phyloP scores from a whole-genome alignment of 805 yeast genomes.

The Candida methanosorbosa region DNA sequence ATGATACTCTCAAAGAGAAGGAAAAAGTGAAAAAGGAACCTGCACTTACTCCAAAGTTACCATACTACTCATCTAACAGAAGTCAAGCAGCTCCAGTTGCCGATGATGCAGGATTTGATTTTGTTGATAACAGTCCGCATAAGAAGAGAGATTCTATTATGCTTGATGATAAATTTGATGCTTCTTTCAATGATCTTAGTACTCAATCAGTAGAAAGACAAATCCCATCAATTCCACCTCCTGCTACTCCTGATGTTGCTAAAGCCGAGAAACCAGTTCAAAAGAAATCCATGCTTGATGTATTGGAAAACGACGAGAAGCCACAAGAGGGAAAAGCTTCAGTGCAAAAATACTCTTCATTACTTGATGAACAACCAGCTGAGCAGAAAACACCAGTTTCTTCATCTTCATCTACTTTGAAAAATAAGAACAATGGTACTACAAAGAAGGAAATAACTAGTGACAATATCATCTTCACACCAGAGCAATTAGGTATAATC shows the following conservation, averaged over 20 bases:
- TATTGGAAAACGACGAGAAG: not conserved
- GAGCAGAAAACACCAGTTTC: not conserved
- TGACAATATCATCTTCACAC: conserved; percentile 27
- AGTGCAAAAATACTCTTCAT: not conserved
- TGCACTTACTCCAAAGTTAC: not conserved
- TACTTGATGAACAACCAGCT: not conserved
- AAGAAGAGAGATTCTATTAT: not conserved
- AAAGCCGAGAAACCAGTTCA: not conserved
- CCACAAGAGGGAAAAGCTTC: not conserved
- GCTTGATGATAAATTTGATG: not conserved
- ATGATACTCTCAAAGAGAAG: not conserved
- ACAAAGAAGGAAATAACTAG: not conserved
- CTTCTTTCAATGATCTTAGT: not conserved
- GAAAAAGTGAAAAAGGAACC: not conserved
- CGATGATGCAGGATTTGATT: too few relatives aligned
- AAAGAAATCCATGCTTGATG: too few relatives aligned
- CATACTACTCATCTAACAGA: not conserved
- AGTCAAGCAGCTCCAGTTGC: too few relatives aligned
- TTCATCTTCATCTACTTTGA: conserved; percentile 1
- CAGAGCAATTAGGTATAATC: conserved; percentile 56
- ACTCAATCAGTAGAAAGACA: not conserved
- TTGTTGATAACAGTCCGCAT: not conserved
- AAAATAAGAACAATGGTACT: not conserved
- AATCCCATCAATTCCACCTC: not conserved
- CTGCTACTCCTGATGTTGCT: not conserved